Percentiles rank a stretch among this genome's conserved stretches.
Evolutionary conservation across 257 asterid genomes (phyloP).

Genomic region (Apocynum venetum): DNA sequence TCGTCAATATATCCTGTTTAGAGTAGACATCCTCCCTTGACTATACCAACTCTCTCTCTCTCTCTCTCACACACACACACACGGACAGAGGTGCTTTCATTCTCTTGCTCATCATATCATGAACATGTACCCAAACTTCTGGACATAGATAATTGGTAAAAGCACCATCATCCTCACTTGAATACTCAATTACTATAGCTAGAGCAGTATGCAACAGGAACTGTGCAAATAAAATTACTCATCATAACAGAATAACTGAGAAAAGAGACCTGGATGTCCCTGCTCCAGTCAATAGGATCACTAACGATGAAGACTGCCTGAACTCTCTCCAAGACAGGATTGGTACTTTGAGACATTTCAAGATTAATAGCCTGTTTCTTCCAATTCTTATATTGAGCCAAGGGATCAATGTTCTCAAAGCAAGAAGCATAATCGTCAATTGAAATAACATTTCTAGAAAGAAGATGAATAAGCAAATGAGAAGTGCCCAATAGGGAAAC

Average conservation of each 20-base stretch:
- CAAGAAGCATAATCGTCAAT: constrained; percentile 75
- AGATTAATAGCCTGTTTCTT: constrained; percentile 22
- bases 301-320: constrained; percentile 86
- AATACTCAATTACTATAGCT: not conserved
- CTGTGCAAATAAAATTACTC: not conserved
- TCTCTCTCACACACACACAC: too few species aligned
- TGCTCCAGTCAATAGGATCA: constrained; percentile 96
- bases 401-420: constrained; percentile 84
- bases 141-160: not conserved
- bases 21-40: too few species aligned
- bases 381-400: constrained; percentile 66
- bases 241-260: constrained; percentile 7
- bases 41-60: too few species aligned
- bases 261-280: constrained; percentile 79
- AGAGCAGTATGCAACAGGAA: not conserved
- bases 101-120: not conserved
- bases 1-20: too few species aligned
- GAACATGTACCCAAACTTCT: not conserved
- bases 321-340: constrained; percentile 62
- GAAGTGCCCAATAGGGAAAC: constrained; percentile 15
- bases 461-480: constrained; percentile 23
- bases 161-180: not conserved
- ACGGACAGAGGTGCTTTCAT: too few species aligned
- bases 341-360: constrained; percentile 27
- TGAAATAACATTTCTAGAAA: constrained; percentile 67